Conservation (phyloP, 1,284 basidiomycete genomes). For the Coriolopsis trogii region DNA sequence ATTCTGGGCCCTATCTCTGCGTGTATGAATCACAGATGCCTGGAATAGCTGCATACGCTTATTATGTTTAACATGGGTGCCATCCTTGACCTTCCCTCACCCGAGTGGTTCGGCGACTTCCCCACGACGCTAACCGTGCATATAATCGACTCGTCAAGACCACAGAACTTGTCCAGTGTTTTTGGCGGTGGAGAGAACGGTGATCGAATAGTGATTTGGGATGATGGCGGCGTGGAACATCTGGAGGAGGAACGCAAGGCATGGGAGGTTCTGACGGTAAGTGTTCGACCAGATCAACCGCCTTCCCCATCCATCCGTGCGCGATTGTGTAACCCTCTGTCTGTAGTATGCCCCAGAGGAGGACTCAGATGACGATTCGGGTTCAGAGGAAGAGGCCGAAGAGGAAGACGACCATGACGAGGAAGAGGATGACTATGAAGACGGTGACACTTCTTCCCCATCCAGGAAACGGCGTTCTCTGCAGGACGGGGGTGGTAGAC, state of each 20-base stretch:
- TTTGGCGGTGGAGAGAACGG: constrained; percentile 76
- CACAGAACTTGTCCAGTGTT: constrained; percentile 88
- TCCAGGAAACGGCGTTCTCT: constrained; percentile 61
- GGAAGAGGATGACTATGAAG: constrained; percentile 45
- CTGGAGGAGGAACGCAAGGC: constrained; percentile 69
- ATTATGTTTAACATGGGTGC: constrained; percentile 94
- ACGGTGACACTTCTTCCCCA: constrained; percentile 33
- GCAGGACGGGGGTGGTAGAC: constrained; percentile 42
- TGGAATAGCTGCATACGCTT: constrained; percentile 84
- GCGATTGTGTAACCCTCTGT: no score
- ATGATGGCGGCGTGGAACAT: constrained; percentile 78
- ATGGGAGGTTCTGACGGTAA: constrained; percentile 80
- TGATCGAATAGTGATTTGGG: constrained; percentile 84
- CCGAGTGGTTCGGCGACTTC: constrained; percentile 78
- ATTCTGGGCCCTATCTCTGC: not conserved
- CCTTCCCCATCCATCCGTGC: no score
- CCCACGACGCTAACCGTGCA: constrained; percentile 70
- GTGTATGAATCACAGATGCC: no score
- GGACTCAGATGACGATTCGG: constrained; percentile 67
- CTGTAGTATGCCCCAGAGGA: constrained; percentile 71
- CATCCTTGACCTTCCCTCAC: constrained; percentile 79
- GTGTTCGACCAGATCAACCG: no score
- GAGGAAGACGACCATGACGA: constrained; percentile 48
- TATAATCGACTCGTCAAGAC: constrained; percentile 93
- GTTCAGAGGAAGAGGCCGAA: constrained; percentile 35